Evolutionary conservation across 2,329 filamentous ascomycete genomes (phyloP).

Genomic region (Fusarium circinatum): DNA sequence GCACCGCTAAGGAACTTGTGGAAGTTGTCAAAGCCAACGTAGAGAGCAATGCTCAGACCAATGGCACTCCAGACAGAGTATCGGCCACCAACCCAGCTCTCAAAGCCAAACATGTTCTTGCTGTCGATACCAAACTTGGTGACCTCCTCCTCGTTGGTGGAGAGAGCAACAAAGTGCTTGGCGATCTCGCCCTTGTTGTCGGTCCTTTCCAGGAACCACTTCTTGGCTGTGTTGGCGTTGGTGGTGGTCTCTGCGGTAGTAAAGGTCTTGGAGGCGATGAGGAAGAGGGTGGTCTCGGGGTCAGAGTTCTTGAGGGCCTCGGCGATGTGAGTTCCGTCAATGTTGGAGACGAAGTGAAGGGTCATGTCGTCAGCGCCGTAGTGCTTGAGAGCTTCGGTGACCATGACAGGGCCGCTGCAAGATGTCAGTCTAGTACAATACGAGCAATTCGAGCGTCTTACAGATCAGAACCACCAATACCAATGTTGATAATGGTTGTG

Average conservation of each 20-base stretch:
- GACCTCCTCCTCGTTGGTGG: slow-evolving; percentile 94
- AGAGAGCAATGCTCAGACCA: slow-evolving; percentile 90
- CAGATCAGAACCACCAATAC: slow-evolving; percentile 98
- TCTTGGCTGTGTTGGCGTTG: slow-evolving; percentile 96
- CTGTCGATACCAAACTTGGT: slow-evolving; percentile 98
- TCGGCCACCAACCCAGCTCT: slow-evolving; percentile 96
- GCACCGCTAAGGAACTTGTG: slow-evolving; percentile 93
- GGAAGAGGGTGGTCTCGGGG: slow-evolving; percentile 98
- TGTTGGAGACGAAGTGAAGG: slow-evolving; percentile 99
- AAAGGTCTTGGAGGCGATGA: slow-evolving; percentile 99
- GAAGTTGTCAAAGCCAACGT: slow-evolving; percentile 98
- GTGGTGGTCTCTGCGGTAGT: slow-evolving; percentile 97
- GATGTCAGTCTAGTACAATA: slow-evolving; percentile 10
- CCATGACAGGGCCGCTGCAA: slow-evolving; percentile 92
- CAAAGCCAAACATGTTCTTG: slow-evolving; percentile 99
- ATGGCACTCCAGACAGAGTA: slow-evolving; percentile 99
- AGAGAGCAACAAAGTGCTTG: slow-evolving; percentile 98
- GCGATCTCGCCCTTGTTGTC: slow-evolving; percentile 85
- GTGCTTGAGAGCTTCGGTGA: slow-evolving; percentile 95
- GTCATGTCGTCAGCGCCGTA: slow-evolving; percentile 89
- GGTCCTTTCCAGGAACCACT: slow-evolving; percentile 91
- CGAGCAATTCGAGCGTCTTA: not conserved
- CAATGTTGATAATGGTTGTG: slow-evolving; percentile 95
- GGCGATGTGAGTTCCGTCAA: slow-evolving; percentile 97
- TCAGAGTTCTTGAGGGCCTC: slow-evolving; percentile 90